Evolutionary conservation across 805 yeast genomes (phyloP).

Genomic region (Wickerhamiella vanderwaltii): DNA sequence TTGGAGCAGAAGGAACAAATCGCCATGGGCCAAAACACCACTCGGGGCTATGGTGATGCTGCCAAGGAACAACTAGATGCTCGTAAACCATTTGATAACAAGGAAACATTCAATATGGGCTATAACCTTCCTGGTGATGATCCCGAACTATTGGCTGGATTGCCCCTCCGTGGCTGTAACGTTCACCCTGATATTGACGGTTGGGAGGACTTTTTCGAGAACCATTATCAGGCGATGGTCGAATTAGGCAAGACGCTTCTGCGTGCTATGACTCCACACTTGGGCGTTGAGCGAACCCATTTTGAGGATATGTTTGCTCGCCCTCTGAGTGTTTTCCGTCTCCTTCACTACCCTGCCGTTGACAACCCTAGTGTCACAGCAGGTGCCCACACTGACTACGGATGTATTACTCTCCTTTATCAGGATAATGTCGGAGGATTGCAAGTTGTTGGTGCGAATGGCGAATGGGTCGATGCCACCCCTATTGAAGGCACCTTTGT

Average conservation of each 20-base stretch:
- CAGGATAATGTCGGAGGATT: conserved; percentile 45
- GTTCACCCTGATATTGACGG: conserved; percentile 36
- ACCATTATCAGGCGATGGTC: conserved; percentile 34
- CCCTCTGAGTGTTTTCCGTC: conserved; percentile 43
- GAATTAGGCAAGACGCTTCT: conserved; percentile 34
- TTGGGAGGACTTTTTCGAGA: conserved; percentile 35
- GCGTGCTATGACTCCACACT: conserved; percentile 41
- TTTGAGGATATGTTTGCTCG: conserved; percentile 39
- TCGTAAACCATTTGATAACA: conserved; percentile 40
- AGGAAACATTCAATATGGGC: conserved; percentile 53
- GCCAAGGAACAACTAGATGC: conserved; percentile 49
- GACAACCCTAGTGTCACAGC: conserved; percentile 30
- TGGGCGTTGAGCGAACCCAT: conserved; percentile 36
- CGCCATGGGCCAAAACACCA: conserved; percentile 44
- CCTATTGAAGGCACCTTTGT: conserved; percentile 40
- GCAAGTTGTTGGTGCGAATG: conserved; percentile 43
- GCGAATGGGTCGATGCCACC: conserved; percentile 45
- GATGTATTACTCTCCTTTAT: conserved; percentile 45
- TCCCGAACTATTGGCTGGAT: conserved; percentile 26
- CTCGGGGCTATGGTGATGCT: conserved; percentile 45
- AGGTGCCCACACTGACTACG: conserved; percentile 60
- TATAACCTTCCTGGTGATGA: conserved; percentile 13
- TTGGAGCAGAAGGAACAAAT: conserved; percentile 33
- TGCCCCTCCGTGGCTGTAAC: conserved; percentile 42
- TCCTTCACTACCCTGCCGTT: conserved; percentile 46